A percentile compares a stretch with the other conserved stretches of the same genome.
Evolutionary conservation across 2,329 filamentous ascomycete genomes (phyloP).

Genomic region (Aspergillus niger): DNA sequence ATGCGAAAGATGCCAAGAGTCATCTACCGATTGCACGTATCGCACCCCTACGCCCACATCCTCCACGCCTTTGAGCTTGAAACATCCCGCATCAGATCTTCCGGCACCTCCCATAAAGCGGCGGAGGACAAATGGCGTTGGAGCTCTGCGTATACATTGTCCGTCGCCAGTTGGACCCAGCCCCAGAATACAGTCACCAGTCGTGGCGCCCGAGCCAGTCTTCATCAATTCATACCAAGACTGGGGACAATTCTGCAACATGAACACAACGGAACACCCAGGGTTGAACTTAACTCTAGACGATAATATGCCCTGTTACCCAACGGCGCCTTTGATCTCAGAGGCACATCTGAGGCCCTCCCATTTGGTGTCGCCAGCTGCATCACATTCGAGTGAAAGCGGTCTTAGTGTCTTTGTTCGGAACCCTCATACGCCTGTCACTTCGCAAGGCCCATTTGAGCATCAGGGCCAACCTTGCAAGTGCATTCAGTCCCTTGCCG

Average conservation of each 20-base stretch:
- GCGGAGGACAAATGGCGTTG: neutral
- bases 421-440: neutral
- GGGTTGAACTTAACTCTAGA: neutral
- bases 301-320: neutral
- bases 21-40: neutral
- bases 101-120: neutral
- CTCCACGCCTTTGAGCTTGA: neutral
- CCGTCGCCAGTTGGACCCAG: neutral
- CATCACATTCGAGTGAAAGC: neutral
- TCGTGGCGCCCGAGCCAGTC: neutral
- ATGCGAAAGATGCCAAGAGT: constrained; percentile 3
- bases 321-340: neutral
- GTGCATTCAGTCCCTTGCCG: constrained; percentile 2
- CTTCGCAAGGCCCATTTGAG: neutral
- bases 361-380: neutral
- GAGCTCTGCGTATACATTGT: neutral
- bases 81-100: neutral
- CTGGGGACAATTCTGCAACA: neutral
- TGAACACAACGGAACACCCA: neutral
- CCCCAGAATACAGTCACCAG: neutral
- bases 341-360: neutral
- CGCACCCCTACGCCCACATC: neutral
- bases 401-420: neutral
- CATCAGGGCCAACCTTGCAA: neutral
- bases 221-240: neutral